Evolutionary conservation across 352 stramenopile genomes (phyloP), one percentile per base, ranked within the genome.

Genomic region (Globisporangium lucens): DNA sequence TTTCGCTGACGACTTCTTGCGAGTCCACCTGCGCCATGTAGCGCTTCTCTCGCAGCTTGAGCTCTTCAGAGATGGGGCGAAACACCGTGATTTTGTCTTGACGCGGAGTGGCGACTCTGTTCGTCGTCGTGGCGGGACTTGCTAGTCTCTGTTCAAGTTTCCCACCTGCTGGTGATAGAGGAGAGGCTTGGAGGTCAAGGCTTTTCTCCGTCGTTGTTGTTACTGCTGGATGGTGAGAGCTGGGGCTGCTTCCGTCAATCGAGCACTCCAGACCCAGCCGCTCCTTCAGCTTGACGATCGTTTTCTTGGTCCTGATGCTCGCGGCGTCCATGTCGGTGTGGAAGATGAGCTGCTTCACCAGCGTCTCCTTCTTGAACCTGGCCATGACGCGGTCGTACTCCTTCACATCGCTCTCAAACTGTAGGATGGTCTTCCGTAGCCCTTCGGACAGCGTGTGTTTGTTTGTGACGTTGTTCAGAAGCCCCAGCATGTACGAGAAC

Each of bases 11-110:
- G 3, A 63, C n/a, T 17, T 71, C 66, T 0, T 30, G 66, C 9
- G 65, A 69, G 35, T 69, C 30, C 6, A 46, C 30, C 6, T 38
- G 15, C 0, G 30, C 29, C 55, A 29, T 60, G 29, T 60, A 60
- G 9, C 55, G 30, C 15, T 29, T 60, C 55, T 60, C 55, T 30
- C 55, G 55, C 5, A 29, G 10, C 53, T 38, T 27, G 53, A 59
- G 53, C 27, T 59, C 53, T 13, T 59, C 53, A 17, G n/a, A 6
- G 13, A n/a, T 20, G 20, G 47, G 15, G n/a, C 46, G 46, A 10
- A 22, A 52, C 15, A 38, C 35, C 35, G 35, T 0, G 35, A 38
- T 2, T 38, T 0, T 38, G 35, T 38, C 35, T 38, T 38, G 35
- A 10, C 35, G 35, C 35, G 9, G 35, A 10, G 35, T 38, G 35